Evolutionary conservation across 129 eudicot genomes (phyloP), one percentile per base, ranked within the genome.

Genomic region (Pulicaria dysenterica): DNA sequence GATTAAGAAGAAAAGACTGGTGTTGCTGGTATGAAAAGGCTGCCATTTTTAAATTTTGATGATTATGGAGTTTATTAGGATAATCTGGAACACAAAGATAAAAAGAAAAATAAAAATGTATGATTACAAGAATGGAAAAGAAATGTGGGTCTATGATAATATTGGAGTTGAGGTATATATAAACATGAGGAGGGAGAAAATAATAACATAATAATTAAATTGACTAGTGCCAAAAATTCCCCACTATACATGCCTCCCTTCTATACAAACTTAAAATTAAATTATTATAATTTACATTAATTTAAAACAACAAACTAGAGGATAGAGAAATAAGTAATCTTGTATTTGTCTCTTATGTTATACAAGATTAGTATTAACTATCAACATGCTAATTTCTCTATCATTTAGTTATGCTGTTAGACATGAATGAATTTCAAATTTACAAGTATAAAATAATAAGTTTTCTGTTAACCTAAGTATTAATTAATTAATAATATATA

Each of bases 1-100:
- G 72, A 67, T 86, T 82, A 62, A 81, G 50, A 53, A 80, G 65
- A 58, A 58, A 80, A 57, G 87, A 81, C 48, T 74, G 81, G 74
- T 79, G 83, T 44, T 79, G 58, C 19, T 82, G 77, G 75, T 76
- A 76, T 55, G 85, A 67, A 74, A 83, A 86, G 24, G 92, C 86
- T 71, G 88, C 84, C 92, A 86, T 85, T 73, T 76, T 78, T 67
- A 37, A 49, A 12, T 14, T 44, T 55, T 41, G 47, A 53, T 4
- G 0, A 60, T 11, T 45, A 36, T 64, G 68, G 31, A n/a, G 56
- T 55, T 71, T 37, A 38, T 24, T 24, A 24, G 31, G 2, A 24
- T 72, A 45, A 36, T 17, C 56, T 64, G 69, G 67, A 54, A 67
- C 9, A 14, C 9, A 79, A 62, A 72, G 78, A 63, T 77, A 24